phyloP scores from a whole-genome alignment of 768 basidiomycete species.

The Leccinum pellstonianum region DNA sequence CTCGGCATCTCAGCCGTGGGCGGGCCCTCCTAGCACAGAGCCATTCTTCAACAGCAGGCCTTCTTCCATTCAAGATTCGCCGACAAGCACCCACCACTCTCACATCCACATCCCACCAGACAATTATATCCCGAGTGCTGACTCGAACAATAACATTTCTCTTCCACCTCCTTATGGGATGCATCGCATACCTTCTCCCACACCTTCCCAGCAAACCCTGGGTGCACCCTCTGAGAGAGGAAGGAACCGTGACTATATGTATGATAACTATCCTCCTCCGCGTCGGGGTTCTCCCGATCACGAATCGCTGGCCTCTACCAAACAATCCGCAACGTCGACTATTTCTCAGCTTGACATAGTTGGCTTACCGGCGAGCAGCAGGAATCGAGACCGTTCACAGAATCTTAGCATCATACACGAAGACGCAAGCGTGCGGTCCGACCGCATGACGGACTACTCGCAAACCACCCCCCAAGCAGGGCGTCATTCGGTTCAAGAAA shows the following conservation, averaged over 20 bases:
- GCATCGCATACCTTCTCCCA: constrained; percentile 31
- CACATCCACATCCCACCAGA: constrained; percentile 42
- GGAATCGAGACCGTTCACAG: constrained; percentile 23
- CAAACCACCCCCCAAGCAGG: constrained; percentile 23
- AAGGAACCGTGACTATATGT: constrained; percentile 25
- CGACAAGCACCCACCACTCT: constrained; percentile 8
- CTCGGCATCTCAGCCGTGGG: constrained; percentile 20
- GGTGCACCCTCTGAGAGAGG: constrained; percentile 21
- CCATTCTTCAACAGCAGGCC: constrained; percentile 16
- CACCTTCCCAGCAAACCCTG: constrained; percentile 26
- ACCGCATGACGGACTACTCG: constrained; percentile 24
- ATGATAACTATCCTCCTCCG: constrained; percentile 19
- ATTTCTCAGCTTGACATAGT: constrained; percentile 36
- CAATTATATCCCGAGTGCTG: constrained; percentile 48
- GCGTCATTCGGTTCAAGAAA: constrained; percentile 12
- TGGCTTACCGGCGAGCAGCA: constrained; percentile 22
- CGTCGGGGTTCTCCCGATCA: constrained; percentile 31
- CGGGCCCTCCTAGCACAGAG: constrained; percentile 4
- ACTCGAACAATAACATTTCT: constrained; percentile 37
- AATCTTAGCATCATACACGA: constrained; percentile 34
- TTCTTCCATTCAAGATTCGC: constrained; percentile 22
- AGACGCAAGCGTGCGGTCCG: constrained; percentile 30
- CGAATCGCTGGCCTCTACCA: constrained; percentile 26
- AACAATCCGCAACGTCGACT: constrained; percentile 28
- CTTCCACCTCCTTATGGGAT: constrained; percentile 56